phyloP scores from a whole-genome alignment of 306 rosid genomes.

The Cicer arietinum region DNA sequence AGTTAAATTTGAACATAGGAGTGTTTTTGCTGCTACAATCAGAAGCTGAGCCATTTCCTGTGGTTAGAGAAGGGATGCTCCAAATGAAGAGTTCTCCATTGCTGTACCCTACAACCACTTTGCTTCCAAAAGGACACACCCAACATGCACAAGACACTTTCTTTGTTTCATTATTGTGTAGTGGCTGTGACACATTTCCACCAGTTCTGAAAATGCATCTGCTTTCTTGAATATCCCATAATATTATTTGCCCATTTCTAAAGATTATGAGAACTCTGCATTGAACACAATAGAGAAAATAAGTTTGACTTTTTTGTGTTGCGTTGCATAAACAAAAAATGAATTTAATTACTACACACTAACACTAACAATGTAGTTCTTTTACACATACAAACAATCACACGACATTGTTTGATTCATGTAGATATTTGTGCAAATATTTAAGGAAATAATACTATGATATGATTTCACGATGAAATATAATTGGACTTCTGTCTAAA shows the following conservation, averaged over 20 bases:
- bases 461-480: too few species aligned
- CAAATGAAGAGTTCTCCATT: constrained; percentile 85
- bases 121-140: constrained; percentile 86
- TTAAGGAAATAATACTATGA: too few species aligned
- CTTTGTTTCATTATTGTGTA: constrained; percentile 64
- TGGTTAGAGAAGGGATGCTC: constrained; percentile 64
- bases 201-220: constrained; percentile 66
- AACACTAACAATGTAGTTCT: too few species aligned
- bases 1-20: constrained; percentile 76
- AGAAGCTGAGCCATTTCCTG: constrained; percentile 46
- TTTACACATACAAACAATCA: too few species aligned
- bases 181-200: constrained; percentile 56
- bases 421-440: too few species aligned
- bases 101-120: constrained; percentile 82
- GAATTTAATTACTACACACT: not conserved
- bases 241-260: constrained; percentile 63
- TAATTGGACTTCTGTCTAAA: too few species aligned
- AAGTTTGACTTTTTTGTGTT: not conserved
- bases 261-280: constrained; percentile 77
- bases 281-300: constrained; percentile 27
- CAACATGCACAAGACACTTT: constrained; percentile 89
- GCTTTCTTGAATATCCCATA: constrained; percentile 83
- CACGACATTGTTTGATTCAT: too few species aligned
- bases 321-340: not conserved
- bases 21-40: constrained; percentile 51